These are phyloP conservation scores for Phaeomoniella chlamydospora DNA, from an alignment of 2,329 filamentous ascomycete genomes.

Conservation along the genomic window DNA sequence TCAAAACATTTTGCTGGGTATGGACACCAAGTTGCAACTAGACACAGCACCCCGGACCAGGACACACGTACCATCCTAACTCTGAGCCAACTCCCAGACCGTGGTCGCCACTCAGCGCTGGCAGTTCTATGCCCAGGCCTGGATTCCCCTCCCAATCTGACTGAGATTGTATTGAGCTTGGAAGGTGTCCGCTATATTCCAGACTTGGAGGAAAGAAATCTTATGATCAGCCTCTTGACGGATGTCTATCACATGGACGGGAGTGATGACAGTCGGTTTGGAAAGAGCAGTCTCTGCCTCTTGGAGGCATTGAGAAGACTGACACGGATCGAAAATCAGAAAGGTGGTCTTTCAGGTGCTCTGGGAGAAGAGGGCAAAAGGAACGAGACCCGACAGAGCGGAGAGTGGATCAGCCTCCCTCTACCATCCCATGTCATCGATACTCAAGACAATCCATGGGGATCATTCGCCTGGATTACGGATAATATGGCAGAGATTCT, in stretches of 20 bases:
- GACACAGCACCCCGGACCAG: constrained; percentile 8
- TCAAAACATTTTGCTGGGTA: not conserved
- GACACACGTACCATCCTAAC: constrained; percentile 6
- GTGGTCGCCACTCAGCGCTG: constrained; percentile 6
- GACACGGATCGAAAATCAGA: constrained; percentile 1
- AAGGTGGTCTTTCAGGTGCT: no score
- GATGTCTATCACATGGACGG: constrained; percentile 11
- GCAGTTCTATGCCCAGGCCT: constrained; percentile 10
- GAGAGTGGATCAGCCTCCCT: constrained; percentile 9
- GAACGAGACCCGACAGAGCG: not conserved
- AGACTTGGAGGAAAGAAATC: constrained; percentile 5
- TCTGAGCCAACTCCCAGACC: constrained; percentile 3
- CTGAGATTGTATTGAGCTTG: constrained; percentile 7
- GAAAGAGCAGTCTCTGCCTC: constrained; percentile 10
- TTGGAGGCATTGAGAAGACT: constrained; percentile 8
- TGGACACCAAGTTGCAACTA: not conserved
- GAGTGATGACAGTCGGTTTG: constrained; percentile 8
- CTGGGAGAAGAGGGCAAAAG: not conserved
- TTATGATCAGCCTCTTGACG: constrained; percentile 8
- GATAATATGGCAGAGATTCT: constrained; percentile 11
- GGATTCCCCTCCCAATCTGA: constrained; percentile 8
- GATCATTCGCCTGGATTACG: constrained; percentile 10
- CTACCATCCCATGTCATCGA: constrained; percentile 10
- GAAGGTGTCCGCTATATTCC: constrained; percentile 8
- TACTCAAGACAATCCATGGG: constrained; percentile 13